Evolutionary conservation across 495 filamentous ascomycete genomes (phyloP).

Genomic region (Staphylotrichum longicolle): DNA sequence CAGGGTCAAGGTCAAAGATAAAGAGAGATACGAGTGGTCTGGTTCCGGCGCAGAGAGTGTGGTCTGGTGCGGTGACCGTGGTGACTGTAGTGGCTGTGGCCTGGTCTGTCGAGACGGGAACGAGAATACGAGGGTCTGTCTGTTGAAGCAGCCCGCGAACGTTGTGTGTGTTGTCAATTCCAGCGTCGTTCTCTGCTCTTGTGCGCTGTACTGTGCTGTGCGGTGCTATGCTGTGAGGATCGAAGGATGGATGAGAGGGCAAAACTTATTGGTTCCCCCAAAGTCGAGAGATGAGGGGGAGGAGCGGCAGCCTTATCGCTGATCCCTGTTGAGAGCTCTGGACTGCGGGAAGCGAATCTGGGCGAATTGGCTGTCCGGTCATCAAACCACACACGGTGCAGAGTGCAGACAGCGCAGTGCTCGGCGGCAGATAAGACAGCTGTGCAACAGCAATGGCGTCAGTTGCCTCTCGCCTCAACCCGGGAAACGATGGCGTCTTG

Average conservation of each 20-base stretch:
- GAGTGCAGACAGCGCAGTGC: not conserved
- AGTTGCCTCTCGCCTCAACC: slow-evolving; percentile 4
- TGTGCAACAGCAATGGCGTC: slow-evolving; percentile 24
- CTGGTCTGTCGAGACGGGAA: too few relatives aligned
- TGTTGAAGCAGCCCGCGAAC: slow-evolving; percentile 4
- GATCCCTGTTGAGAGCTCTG: slow-evolving; percentile 31
- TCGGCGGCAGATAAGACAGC: slow-evolving; percentile 25
- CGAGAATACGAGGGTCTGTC: not conserved
- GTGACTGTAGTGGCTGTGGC: too few relatives aligned
- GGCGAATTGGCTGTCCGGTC: not conserved
- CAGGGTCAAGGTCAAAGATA: not conserved
- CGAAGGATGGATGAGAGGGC: slow-evolving; percentile 8
- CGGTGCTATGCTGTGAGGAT: not conserved
- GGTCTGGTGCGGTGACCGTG: too few relatives aligned
- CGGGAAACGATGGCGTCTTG: not conserved
- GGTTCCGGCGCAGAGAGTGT: too few relatives aligned
- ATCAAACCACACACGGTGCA: slow-evolving; percentile 1
- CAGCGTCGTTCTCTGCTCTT: not conserved
- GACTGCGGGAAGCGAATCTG: slow-evolving; percentile 7
- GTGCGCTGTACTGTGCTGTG: too few relatives aligned
- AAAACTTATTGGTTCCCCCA: slow-evolving; percentile 13
- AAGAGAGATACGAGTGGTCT: too few relatives aligned
- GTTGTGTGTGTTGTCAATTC: not conserved
- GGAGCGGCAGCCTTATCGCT: slow-evolving; percentile 42
- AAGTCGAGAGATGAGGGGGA: slow-evolving; percentile 25